These are phyloP conservation scores for Ceratocystiopsis sp. DNA, from an alignment of 2,329 filamentous ascomycete genomes.

Conservation along the genomic window DNA sequence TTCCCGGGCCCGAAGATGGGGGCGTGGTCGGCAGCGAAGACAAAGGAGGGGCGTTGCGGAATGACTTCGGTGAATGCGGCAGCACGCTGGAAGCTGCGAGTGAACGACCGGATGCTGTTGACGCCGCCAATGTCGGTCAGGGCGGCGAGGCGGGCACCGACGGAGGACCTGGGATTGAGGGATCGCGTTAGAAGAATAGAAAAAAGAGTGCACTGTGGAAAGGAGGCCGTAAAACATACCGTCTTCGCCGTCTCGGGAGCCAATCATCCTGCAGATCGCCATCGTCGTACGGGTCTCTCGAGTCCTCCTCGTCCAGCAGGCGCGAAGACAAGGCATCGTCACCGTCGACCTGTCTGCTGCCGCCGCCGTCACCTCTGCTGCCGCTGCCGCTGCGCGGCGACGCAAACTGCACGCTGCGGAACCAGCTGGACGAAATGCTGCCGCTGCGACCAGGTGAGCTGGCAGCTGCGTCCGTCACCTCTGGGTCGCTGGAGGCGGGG, in stretches of 20 bases:
- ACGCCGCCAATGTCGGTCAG: constrained; percentile 65
- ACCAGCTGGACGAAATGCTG: constrained; percentile 5
- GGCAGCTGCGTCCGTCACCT: neutral
- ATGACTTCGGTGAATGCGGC: constrained; percentile 79
- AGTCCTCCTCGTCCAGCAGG: constrained; percentile 2
- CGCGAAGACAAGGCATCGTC: constrained; percentile 1
- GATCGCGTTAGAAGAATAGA: too few relatives aligned
- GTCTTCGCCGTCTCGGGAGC: constrained; percentile 4
- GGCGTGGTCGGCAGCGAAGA: constrained; percentile 41
- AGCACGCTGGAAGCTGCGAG: constrained; percentile 80
- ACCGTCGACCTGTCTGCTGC: neutral
- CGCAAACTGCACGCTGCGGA: constrained; percentile 7
- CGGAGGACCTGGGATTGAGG: constrained; percentile 19
- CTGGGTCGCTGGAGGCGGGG: too few relatives aligned
- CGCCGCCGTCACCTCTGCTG: neutral
- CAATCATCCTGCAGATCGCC: constrained; percentile 2
- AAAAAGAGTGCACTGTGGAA: too few relatives aligned
- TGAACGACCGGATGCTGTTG: constrained; percentile 89
- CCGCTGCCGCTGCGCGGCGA: neutral
- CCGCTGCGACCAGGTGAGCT: constrained; percentile 2
- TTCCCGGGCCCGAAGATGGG: constrained; percentile 16
- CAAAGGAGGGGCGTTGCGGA: constrained; percentile 59
- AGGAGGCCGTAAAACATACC: neutral
- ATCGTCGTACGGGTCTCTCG: neutral
- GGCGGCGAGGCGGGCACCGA: constrained; percentile 37